Percentiles rank a stretch among this genome's conserved stretches.
phyloP scores from a whole-genome alignment of 2,329 filamentous ascomycete species.

The Cylindrodendrum hubeiense region DNA sequence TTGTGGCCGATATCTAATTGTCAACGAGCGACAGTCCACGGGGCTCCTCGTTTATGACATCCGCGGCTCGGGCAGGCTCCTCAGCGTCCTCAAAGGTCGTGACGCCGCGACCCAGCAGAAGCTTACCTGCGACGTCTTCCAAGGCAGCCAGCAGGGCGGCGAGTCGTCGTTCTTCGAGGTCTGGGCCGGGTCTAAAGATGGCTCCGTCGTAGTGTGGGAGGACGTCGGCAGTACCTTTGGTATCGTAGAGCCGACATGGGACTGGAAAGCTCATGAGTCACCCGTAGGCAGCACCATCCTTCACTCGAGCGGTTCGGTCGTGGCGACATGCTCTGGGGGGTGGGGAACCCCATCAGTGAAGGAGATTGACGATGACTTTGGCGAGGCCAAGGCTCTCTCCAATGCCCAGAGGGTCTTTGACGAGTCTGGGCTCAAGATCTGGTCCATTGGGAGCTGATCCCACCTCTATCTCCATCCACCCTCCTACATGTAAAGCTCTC shows the following conservation, averaged over 20 bases:
- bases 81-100: conserved; percentile 66
- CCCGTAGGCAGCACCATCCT: conserved; percentile 64
- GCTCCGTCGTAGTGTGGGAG: conserved; percentile 70
- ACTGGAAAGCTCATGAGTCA: conserved; percentile 61
- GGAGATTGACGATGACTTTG: conserved; percentile 25
- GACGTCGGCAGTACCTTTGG: conserved; percentile 63
- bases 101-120: conserved; percentile 66
- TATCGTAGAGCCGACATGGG: conserved; percentile 59
- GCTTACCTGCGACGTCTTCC: conserved; percentile 67
- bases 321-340: conserved; percentile 68
- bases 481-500: neutral
- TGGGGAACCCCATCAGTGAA: conserved; percentile 55
- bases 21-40: conserved; percentile 69
- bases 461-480: neutral
- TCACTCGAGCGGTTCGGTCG: conserved; percentile 67
- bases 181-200: conserved; percentile 70
- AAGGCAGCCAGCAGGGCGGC: conserved; percentile 47
- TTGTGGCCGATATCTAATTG: conserved; percentile 72
- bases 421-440: conserved; percentile 42
- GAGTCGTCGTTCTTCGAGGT: conserved; percentile 65
- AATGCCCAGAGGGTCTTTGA: conserved; percentile 31
- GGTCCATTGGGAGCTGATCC: conserved; percentile 40
- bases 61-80: conserved; percentile 67
- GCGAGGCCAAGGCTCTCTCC: conserved; percentile 8
- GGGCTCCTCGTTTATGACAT: conserved; percentile 74